Percentiles rank a stretch among this genome's conserved stretches.
Conservation (phyloP, 208 protist species). For the Trypanosoma avium region DNA sequence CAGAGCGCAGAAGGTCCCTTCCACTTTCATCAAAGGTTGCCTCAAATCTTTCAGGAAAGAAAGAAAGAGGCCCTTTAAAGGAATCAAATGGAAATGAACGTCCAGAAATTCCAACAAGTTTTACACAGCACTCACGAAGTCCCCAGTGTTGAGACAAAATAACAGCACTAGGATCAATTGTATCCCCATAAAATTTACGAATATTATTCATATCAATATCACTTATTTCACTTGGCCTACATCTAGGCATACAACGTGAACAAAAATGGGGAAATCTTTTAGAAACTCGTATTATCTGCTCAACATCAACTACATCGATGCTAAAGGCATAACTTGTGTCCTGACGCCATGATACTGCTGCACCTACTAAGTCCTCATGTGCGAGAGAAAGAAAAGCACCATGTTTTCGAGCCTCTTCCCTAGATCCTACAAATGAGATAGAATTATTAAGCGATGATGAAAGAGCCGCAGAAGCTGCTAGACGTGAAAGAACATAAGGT, state of each 20-base stretch:
- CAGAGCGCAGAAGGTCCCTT: constrained; percentile 5
- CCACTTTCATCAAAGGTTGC: constrained; percentile 15
- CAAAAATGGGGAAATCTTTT: constrained; percentile 26
- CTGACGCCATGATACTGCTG: constrained; percentile 41
- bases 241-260: constrained; percentile 14
- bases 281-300: constrained; percentile 31
- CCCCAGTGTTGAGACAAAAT: constrained; percentile 61
- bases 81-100: constrained; percentile 46
- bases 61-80: constrained; percentile 2
- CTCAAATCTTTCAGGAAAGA: constrained; percentile 9
- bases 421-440: constrained; percentile 35
- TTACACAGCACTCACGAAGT: constrained; percentile 61
- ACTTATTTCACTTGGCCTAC: not conserved
- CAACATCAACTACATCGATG: constrained; percentile 49
- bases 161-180: constrained; percentile 28
- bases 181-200: not conserved
- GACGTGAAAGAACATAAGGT: constrained; percentile 61
- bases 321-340: constrained; percentile 17
- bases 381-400: constrained; percentile 42
- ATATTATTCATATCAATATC: not conserved
- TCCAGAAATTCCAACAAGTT: constrained; percentile 44
- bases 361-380: constrained; percentile 50
- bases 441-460: not conserved
- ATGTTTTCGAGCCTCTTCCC: constrained; percentile 27
- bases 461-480: constrained; percentile 54